Percentiles rank a stretch among this genome's conserved stretches.
These are phyloP conservation scores for Fusarium sp. DNA, from an alignment of 2,329 filamentous ascomycete species.

Conservation along the genomic window DNA sequence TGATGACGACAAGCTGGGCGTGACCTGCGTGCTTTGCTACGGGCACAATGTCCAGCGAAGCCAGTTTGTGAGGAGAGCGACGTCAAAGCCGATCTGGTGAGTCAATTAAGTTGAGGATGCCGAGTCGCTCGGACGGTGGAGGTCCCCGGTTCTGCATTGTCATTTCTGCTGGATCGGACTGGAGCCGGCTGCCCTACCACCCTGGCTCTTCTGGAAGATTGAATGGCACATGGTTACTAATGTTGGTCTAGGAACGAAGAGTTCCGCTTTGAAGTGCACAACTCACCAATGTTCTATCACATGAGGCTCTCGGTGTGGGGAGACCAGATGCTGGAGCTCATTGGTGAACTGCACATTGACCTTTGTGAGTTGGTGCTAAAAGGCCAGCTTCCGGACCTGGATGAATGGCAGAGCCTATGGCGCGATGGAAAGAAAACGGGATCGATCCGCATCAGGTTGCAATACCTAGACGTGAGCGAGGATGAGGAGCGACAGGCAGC, in stretches of 20 bases:
- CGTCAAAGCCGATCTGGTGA: constrained; percentile 41
- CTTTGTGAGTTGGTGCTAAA: constrained; percentile 39
- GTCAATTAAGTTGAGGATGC: constrained; percentile 24
- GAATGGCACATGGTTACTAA: constrained; percentile 29
- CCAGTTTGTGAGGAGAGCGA: constrained; percentile 29
- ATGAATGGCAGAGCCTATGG: constrained; percentile 38
- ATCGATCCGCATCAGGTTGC: constrained; percentile 33
- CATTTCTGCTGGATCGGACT: constrained; percentile 13
- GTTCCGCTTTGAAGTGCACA: constrained; percentile 40
- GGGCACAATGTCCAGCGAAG: constrained; percentile 42
- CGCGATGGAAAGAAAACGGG: constrained; percentile 34
- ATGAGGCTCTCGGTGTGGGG: constrained; percentile 43
- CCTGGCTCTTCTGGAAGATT: constrained; percentile 16
- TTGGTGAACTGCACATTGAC: constrained; percentile 42
- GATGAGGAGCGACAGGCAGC: constrained; percentile 37
- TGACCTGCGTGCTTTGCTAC: constrained; percentile 44
- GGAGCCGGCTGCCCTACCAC: constrained; percentile 8
- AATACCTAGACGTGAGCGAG: constrained; percentile 34
- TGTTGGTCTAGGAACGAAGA: constrained; percentile 40
- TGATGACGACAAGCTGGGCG: constrained; percentile 30
- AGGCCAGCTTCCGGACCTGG: constrained; percentile 33
- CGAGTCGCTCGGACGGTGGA: constrained; percentile 11
- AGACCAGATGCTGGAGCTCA: constrained; percentile 41
- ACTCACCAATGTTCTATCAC: constrained; percentile 44
- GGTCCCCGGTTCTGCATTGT: constrained; percentile 5